Conservation (phyloP, 129 eudicot genomes). For the Cynara cardunculus region DNA sequence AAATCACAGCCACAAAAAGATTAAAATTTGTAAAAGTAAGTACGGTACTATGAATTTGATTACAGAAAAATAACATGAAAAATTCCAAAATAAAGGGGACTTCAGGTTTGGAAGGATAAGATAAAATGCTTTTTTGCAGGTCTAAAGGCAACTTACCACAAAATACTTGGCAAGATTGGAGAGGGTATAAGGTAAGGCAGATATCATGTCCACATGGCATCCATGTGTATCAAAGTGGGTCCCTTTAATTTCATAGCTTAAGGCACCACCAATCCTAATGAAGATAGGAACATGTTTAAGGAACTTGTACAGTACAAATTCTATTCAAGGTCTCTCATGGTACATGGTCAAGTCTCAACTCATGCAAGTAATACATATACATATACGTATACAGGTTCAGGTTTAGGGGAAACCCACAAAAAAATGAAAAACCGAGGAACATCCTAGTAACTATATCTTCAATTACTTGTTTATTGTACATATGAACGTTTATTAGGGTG, state of each 20-base stretch:
- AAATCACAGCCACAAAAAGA: constrained; percentile 37
- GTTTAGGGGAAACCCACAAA: no score
- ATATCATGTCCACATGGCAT: constrained; percentile 29
- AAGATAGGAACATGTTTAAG: not conserved
- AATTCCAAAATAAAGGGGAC: not conserved
- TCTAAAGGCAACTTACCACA: constrained; percentile 16
- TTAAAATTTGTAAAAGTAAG: not conserved
- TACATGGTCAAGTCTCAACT: not conserved
- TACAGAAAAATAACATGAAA: constrained; percentile 1
- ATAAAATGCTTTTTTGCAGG: constrained; percentile 13
- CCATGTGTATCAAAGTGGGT: constrained; percentile 5
- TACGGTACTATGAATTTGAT: constrained; percentile 16
- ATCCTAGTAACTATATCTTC: no score
- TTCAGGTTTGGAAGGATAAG: constrained; percentile 6
- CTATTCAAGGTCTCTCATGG: not conserved
- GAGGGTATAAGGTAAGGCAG: not conserved
- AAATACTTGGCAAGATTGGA: constrained; percentile 9
- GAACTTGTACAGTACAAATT: not conserved
- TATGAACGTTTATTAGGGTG: no score
- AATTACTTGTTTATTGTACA: no score
- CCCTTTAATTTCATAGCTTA: constrained; percentile 3
- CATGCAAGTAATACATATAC: not conserved
- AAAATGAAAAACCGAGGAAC: no score
- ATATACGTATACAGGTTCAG: no score
- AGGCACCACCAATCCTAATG: constrained; percentile 17